Conservation (phyloP, 306 rosid genomes). For the Lagenaria siceraria region DNA sequence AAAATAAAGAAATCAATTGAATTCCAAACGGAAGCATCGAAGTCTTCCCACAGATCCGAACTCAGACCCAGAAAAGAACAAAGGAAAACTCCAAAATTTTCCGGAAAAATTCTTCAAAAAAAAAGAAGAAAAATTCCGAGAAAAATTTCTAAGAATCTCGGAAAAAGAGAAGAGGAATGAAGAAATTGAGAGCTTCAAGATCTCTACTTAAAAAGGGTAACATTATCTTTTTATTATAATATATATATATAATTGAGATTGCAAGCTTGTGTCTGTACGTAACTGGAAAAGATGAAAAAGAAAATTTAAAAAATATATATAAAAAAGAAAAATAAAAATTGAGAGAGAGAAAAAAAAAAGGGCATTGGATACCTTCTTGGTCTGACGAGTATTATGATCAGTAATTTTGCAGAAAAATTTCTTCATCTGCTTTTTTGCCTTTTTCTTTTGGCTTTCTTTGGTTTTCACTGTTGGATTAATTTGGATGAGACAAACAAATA, state of each 20-base stretch:
- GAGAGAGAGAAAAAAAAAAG: background rate
- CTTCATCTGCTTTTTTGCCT: background rate
- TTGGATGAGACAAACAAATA: background rate
- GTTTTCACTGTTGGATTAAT: conserved; percentile 1
- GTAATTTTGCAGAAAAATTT: background rate
- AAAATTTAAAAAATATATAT: background rate
- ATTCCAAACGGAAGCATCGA: background rate
- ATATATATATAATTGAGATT: background rate
- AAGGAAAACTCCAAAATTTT: background rate
- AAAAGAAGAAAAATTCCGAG: too few relatives aligned
- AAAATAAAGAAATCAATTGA: background rate
- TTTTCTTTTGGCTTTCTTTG: background rate
- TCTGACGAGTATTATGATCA: background rate
- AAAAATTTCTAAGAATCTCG: background rate
- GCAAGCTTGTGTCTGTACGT: background rate
- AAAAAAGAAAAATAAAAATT: background rate
- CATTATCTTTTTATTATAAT: background rate
- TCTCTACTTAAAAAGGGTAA: background rate
- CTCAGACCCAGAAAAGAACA: background rate
- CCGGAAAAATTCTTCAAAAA: background rate
- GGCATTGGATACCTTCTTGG: conserved; percentile 1
- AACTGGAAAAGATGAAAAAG: background rate
- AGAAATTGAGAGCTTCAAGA: background rate
- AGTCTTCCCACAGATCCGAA: background rate
- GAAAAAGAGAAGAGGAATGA: background rate